phyloP scores from a whole-genome alignment of 2,329 filamentous ascomycete genomes.

The Orbilia quercus region DNA sequence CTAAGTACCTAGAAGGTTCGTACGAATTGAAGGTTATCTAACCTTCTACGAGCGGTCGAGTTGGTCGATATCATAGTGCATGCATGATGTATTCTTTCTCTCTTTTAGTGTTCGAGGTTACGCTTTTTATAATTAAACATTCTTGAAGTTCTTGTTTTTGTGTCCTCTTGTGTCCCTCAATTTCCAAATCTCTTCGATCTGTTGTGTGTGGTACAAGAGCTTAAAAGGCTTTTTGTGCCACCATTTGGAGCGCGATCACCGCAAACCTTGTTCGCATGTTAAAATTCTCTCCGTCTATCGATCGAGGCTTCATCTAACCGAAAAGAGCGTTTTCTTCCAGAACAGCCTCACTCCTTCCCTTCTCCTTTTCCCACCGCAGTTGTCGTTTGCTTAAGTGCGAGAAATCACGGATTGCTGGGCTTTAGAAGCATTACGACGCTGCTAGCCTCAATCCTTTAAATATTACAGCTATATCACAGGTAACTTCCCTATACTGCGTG shows the following conservation, averaged over 20 bases:
- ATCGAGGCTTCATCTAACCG: neutral
- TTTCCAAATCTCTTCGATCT: conserved; percentile 15
- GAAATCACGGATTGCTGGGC: neutral
- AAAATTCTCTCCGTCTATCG: conserved; percentile 4
- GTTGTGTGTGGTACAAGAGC: conserved; percentile 10
- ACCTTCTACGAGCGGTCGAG: neutral
- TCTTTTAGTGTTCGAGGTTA: no score
- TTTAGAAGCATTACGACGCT: no score
- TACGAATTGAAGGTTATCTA: conserved; percentile 26
- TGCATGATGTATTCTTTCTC: no score
- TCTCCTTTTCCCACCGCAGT: neutral
- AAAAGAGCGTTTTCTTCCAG: neutral
- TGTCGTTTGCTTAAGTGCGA: conserved; percentile 6
- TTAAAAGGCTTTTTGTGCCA: conserved; percentile 24
- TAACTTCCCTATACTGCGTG: conserved; percentile 29
- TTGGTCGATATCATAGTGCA: neutral
- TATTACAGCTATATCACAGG: conserved; percentile 38
- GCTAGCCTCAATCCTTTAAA: neutral
- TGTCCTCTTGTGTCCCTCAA: neutral
- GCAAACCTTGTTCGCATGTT: neutral
- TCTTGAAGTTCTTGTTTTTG: neutral
- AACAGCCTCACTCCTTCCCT: conserved; percentile 7
- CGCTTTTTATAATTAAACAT: neutral
- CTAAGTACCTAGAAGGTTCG: conserved; percentile 34
- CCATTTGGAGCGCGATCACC: conserved; percentile 18